phyloP scores from a whole-genome alignment of 345 rosid genomes.

The Camelina neglecta region DNA sequence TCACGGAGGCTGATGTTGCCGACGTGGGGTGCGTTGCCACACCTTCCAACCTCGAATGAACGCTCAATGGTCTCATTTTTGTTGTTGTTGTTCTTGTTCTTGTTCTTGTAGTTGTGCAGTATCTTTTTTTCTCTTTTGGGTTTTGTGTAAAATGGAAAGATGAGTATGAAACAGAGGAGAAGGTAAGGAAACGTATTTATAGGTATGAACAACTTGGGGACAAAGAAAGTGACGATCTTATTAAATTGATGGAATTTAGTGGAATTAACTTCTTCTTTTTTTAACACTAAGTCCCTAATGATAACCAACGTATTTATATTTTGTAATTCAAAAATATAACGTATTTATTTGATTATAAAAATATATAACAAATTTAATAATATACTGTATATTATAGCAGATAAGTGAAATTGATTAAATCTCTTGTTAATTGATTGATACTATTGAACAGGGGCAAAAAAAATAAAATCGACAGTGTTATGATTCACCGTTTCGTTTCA shows the following conservation, averaged over 20 bases:
- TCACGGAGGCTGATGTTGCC: constrained; percentile 21
- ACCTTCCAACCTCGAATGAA: constrained; percentile 18
- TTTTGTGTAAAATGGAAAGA: constrained; percentile 15
- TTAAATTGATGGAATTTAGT: constrained; percentile 19
- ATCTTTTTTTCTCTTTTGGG: neutral
- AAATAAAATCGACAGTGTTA: neutral
- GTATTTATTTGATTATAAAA: neutral
- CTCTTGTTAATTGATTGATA: too few species aligned
- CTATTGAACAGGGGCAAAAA: neutral
- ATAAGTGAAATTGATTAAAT: too few species aligned
- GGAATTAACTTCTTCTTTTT: neutral
- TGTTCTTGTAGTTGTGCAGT: constrained; percentile 4
- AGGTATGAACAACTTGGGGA: constrained; percentile 41
- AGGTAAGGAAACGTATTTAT: constrained; percentile 36
- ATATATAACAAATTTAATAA: too few species aligned
- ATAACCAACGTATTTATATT: constrained; percentile 1
- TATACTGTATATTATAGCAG: too few species aligned
- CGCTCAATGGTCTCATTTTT: constrained; percentile 31
- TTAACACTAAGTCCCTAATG: neutral
- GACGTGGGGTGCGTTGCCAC: neutral
- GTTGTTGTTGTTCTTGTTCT: constrained; percentile 22
- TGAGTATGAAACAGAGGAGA: constrained; percentile 32
- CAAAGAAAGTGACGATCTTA: constrained; percentile 30
- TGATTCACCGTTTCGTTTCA: constrained; percentile 8
- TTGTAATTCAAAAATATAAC: neutral